Conservation (phyloP, 169 alveolate genomes). For the Blepharisma undulans region DNA sequence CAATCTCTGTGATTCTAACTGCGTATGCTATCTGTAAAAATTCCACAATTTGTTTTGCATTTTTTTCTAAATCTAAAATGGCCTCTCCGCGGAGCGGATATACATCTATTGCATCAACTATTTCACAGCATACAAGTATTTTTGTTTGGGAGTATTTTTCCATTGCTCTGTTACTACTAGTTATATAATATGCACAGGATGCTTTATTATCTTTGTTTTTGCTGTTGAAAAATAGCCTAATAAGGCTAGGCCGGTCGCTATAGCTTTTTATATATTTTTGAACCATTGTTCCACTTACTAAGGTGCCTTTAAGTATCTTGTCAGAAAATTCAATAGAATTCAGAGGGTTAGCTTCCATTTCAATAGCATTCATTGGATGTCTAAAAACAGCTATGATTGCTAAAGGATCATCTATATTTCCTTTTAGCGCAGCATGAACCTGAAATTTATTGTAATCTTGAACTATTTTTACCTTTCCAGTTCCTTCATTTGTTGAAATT, state of each 20-base stretch:
- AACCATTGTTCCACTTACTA: not conserved
- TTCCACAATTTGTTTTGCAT: not conserved
- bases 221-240: not conserved
- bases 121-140: not conserved
- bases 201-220: not conserved
- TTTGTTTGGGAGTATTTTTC: slow-evolving; percentile 5
- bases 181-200: not conserved
- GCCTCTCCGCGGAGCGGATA: slow-evolving; percentile 1
- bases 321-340: not conserved
- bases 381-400: slow-evolving; percentile 11
- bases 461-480: not conserved
- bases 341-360: not conserved
- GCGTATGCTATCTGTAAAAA: not conserved
- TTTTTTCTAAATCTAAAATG: not conserved
- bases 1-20: not conserved
- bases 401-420: not conserved
- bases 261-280: not conserved
- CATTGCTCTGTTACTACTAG: not conserved
- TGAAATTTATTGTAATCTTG: not conserved
- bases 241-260: not conserved
- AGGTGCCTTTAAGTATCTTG: not conserved
- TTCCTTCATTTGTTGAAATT: not conserved
- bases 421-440: not conserved
- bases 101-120: not conserved
- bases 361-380: not conserved